Conservation (phyloP, 768 basidiomycete species). For the Krasilnikovozyma curviuscula region DNA sequence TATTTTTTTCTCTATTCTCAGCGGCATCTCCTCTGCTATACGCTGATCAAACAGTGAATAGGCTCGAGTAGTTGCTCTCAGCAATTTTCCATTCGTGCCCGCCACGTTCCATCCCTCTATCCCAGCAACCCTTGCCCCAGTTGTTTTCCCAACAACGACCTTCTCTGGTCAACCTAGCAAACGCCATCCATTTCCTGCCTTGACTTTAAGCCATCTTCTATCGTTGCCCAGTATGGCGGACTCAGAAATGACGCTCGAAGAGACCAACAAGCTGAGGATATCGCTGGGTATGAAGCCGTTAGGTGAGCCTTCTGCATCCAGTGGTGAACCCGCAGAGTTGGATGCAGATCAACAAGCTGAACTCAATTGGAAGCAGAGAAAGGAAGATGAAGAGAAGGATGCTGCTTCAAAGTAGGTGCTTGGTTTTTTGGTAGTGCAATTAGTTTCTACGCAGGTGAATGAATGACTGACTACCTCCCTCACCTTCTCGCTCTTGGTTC, state of each 20-base stretch:
- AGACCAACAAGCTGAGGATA: conserved; percentile 60
- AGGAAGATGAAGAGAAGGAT: conserved; percentile 49
- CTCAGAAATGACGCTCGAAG: conserved; percentile 23
- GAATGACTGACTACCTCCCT: conserved; percentile 15
- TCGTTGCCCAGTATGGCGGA: conserved; percentile 10
- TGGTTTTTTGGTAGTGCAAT: not conserved
- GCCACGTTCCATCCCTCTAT: too few relatives aligned
- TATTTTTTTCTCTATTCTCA: too few relatives aligned
- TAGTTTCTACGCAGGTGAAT: not conserved
- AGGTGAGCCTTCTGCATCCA: conserved; percentile 48
- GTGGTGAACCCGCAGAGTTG: conserved; percentile 32
- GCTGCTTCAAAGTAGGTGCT: conserved; percentile 32
- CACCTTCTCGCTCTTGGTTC: conserved; percentile 36
- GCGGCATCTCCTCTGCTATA: too few relatives aligned
- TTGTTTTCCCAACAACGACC: too few relatives aligned
- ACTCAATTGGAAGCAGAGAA: conserved; percentile 57
- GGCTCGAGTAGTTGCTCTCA: too few relatives aligned
- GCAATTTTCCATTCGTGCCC: too few relatives aligned
- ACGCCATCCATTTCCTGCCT: too few relatives aligned
- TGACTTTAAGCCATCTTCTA: too few relatives aligned
- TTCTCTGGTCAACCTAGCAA: too few relatives aligned
- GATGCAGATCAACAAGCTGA: conserved; percentile 58
- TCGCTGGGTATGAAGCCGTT: conserved; percentile 84
- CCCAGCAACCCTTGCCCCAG: too few relatives aligned
- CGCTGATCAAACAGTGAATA: too few relatives aligned